Percentiles rank a stretch among this genome's conserved stretches.
These are phyloP conservation scores for Candida michaelii DNA, from an alignment of 805 yeast genomes.

Conservation along the genomic window DNA sequence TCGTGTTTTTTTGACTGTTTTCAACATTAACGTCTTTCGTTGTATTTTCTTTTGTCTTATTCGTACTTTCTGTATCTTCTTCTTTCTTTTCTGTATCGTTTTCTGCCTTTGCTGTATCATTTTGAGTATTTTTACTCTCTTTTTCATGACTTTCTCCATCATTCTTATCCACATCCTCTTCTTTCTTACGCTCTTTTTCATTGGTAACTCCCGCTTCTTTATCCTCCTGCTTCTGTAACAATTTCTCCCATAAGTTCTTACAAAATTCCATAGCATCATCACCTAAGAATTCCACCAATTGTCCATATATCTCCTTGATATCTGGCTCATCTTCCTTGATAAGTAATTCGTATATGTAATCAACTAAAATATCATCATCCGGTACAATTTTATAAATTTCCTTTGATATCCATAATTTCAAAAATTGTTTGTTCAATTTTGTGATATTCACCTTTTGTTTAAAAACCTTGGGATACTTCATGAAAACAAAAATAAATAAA, in stretches of 20 bases:
- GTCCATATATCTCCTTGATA: slow-evolving; percentile 41
- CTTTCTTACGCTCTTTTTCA: neutral
- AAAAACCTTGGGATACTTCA: slow-evolving; percentile 35
- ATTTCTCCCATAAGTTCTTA: slow-evolving; percentile 42
- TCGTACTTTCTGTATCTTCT: too few relatives aligned
- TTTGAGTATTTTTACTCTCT: too few relatives aligned
- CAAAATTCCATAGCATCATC: slow-evolving; percentile 37
- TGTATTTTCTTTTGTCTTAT: too few relatives aligned
- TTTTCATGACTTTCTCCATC: too few relatives aligned
- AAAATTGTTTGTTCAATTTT: slow-evolving; percentile 39
- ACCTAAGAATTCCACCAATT: slow-evolving; percentile 46
- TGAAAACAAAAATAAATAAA: slow-evolving; percentile 2
- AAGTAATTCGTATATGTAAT: slow-evolving; percentile 46
- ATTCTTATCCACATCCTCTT: neutral
- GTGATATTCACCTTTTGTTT: slow-evolving; percentile 32
- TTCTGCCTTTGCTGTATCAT: too few relatives aligned
- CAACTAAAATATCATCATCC: slow-evolving; percentile 52
- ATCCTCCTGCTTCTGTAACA: slow-evolving; percentile 45
- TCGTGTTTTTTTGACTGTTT: neutral
- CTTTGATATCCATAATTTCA: slow-evolving; percentile 40
- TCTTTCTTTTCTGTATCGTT: too few relatives aligned
- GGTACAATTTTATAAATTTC: slow-evolving; percentile 38
- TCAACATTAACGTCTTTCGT: neutral
- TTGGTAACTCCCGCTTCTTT: neutral
- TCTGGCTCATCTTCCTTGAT: slow-evolving; percentile 33